Conservation (phyloP, 1,139 yeast species). For the Protomyces arabidopsidicola region DNA sequence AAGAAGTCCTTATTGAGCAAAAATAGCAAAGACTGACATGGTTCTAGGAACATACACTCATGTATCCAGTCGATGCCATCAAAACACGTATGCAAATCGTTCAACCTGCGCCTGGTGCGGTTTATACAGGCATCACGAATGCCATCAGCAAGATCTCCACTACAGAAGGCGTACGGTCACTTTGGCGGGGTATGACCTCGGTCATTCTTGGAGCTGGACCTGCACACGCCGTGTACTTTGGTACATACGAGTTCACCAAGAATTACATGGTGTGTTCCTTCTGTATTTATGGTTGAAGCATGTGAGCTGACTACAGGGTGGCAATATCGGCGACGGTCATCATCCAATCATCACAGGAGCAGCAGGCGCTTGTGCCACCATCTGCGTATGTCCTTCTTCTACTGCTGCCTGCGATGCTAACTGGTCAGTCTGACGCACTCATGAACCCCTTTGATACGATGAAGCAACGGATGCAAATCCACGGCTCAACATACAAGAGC, state of each 20-base stretch:
- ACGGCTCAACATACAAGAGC: slow-evolving; percentile 38
- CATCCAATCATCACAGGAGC: slow-evolving; percentile 78
- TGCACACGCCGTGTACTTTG: slow-evolving; percentile 95
- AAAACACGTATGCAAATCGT: slow-evolving; percentile 89
- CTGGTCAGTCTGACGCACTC: slow-evolving; percentile 64
- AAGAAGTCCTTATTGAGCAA: neutral
- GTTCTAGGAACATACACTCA: slow-evolving; percentile 73
- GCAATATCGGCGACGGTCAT: slow-evolving; percentile 50
- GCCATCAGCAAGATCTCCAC: slow-evolving; percentile 73
- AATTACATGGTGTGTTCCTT: slow-evolving; percentile 39
- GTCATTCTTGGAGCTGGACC: slow-evolving; percentile 99
- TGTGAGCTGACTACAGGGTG: slow-evolving; percentile 37
- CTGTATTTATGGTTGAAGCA: neutral
- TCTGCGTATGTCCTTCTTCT: slow-evolving; percentile 43
- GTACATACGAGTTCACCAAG: slow-evolving; percentile 88
- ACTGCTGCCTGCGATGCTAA: neutral
- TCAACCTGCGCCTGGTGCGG: slow-evolving; percentile 38
- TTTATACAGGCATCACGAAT: slow-evolving; percentile 50
- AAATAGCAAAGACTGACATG: neutral
- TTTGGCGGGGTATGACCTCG: slow-evolving; percentile 93
- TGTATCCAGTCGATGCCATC: slow-evolving; percentile 93
- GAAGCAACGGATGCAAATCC: slow-evolving; percentile 76
- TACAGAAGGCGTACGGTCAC: slow-evolving; percentile 82
- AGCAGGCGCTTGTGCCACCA: slow-evolving; percentile 93
- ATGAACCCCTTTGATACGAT: slow-evolving; percentile 98